Base-by-base conservation (phyloP, 306 rosid species). In the Canavalia ensiformis region DNA sequence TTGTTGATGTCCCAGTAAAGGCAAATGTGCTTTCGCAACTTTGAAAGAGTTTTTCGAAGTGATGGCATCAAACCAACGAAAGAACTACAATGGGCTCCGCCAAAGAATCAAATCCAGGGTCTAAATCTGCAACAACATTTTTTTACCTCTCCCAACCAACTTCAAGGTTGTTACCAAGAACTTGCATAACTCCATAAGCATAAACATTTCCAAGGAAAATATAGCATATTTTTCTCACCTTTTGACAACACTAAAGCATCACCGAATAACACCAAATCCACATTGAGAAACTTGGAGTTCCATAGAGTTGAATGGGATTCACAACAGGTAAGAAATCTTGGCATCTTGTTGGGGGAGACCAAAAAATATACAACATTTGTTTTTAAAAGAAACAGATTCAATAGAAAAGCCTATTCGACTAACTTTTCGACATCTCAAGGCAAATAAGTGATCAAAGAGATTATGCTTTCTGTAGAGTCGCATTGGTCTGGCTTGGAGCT, bases 391-490 rank as follows among this genome's bases (percentile, higher is more conserved):
- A 18, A 18, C 25, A 18, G 25, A 18, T 18, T 18, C 25, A 18
- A 18, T 18, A 31, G 94, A 95, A 46, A 89, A 87, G 88, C 89
- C 98, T n/a, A n/a, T n/a, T n/a, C n/a, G n/a, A n/a, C n/a, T n/a
- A n/a, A n/a, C n/a, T n/a, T n/a, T n/a, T n/a, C n/a, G n/a, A n/a
- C n/a, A n/a, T n/a, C n/a, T n/a, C n/a, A n/a, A n/a, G 89, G 78
- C 68, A 45, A 93, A 90, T 46, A 77, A 29, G 89, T 78, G 83
- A 81, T 95, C 25, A 95, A 93, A 82, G 98, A 90, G 94, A 79
- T 93, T 13, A 88, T 88, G 90, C 72, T 93, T 73, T 88, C 94
- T n/a, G n/a, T n/a, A 1, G 98, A 95, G 83, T 93, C 97, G n/a
- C n/a, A n/a, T n/a, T n/a, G n/a, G n/a, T n/a, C n/a, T n/a, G n/a